Base-by-base conservation (phyloP, 2,329 filamentous ascomycete genomes). In the Fusarium sp. region DNA sequence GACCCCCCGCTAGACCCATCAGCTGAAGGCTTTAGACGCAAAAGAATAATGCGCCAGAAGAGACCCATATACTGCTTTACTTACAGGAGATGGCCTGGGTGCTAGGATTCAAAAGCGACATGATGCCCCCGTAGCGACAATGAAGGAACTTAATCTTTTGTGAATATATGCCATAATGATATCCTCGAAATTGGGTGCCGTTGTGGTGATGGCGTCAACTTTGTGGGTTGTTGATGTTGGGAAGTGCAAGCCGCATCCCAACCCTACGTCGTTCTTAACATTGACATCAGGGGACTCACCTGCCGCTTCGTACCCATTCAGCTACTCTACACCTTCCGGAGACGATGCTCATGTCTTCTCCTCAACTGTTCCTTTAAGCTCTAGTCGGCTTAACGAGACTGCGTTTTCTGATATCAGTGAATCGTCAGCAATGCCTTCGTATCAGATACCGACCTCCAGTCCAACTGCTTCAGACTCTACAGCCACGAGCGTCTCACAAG, bases 191-290 rank as follows among this genome's bases (percentile, higher is more conserved):
- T 13, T 48, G 34, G 10, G 37, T 54, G 23, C 39, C 28, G 34
- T 30, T 39, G 23, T 42, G 9, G 18, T 62, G 12, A 34, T 34
- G 21, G 25, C 12, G 37, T 46, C 26, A 13, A 30, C 28, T n/a
- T 31, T 54, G 21, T 41, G 28, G 28, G 31, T 23, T 46, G 56
- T 34, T 26, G 34, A 62, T 52, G 60, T 48, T 46, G 48, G 21
- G 18, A 43, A 62, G 23, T 55, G 48, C 14, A 62, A 26, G 30
- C 42, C 48, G 30, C 46, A 54, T 23, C 44, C 18, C 19, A 31
- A 49, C n/a, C 18, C 43, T 21, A 61, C 41, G 25, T 46, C 46
- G 23, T 44, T 46, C 28, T 39, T 46, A 21, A 46, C 46, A 4
- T 46, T 42, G 14, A 41, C 18, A 18, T 48, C 56, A 34, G 26